phyloP scores from a whole-genome alignment of 495 filamentous ascomycete species.

The Penicillium salamii region DNA sequence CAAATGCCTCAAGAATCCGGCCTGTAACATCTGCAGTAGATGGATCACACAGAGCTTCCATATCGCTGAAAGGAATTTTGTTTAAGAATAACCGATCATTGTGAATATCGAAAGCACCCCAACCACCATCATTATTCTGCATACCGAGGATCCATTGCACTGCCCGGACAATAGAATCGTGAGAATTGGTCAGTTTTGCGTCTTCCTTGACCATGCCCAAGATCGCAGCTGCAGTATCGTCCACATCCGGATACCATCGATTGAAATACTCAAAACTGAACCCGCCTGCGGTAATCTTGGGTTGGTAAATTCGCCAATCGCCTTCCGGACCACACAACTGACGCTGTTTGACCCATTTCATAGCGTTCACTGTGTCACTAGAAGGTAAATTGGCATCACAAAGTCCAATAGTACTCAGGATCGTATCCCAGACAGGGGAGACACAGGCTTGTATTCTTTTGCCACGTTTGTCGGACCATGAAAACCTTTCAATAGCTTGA shows the following conservation, averaged over 20 bases:
- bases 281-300: conserved; percentile 21
- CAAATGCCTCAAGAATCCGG: conserved; percentile 38
- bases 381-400: conserved; percentile 11
- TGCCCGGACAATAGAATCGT: conserved; percentile 10
- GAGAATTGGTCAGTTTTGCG: not conserved
- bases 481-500: conserved; percentile 26
- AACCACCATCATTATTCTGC: conserved; percentile 46
- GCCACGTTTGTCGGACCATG: conserved; percentile 19
- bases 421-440: conserved; percentile 39
- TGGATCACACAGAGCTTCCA: conserved; percentile 37
- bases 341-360: conserved; percentile 21
- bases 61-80: conserved; percentile 43
- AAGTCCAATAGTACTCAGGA: conserved; percentile 30
- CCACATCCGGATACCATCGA: conserved; percentile 38
- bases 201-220: conserved; percentile 31
- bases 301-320: conserved; percentile 33
- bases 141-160: conserved; percentile 39
- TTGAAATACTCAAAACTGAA: conserved; percentile 37
- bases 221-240: conserved; percentile 40
- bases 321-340: conserved; percentile 24
- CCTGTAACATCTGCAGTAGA: conserved; percentile 37
- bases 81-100: conserved; percentile 39
- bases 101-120: conserved; percentile 39
- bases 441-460: conserved; percentile 23
- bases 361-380: conserved; percentile 1